A percentile compares a stretch with the other conserved stretches of the same genome.
phyloP scores from a whole-genome alignment of 2,329 filamentous ascomycete species.

The Talaromyces islandicus region DNA sequence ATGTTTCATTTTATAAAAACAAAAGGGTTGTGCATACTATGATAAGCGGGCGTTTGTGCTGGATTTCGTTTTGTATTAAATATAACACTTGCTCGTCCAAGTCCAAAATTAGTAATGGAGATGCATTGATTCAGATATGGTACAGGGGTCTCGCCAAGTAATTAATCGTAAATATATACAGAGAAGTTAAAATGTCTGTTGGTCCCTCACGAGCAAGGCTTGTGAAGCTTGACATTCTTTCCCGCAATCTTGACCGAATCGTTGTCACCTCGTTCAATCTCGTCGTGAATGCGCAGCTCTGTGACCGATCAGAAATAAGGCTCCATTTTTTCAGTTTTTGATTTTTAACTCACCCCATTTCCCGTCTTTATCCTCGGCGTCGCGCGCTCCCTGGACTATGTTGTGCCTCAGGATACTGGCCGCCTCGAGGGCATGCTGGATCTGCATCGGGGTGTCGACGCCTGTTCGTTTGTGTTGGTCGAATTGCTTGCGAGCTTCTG shows the following conservation, averaged over 20 bases:
- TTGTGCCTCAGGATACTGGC: constrained; percentile 75
- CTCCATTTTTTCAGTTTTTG: background rate
- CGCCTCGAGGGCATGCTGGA: constrained; percentile 76
- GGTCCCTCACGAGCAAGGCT: constrained; percentile 31
- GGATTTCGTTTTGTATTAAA: background rate
- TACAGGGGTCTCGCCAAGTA: background rate
- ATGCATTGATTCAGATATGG: background rate
- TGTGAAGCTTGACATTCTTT: constrained; percentile 35
- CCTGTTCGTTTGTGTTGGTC: constrained; percentile 58
- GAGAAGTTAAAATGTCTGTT: constrained; percentile 13
- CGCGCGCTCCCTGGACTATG: constrained; percentile 70
- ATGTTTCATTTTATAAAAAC: background rate
- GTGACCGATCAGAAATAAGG: constrained; percentile 8
- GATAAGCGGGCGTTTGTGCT: constrained; percentile 3
- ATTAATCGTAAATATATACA: constrained; percentile 13
- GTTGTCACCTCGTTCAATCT: constrained; percentile 90
- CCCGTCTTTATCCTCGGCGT: constrained; percentile 24
- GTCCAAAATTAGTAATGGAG: background rate
- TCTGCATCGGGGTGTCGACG: constrained; percentile 55
- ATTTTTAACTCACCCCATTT: constrained; percentile 27
- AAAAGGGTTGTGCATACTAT: constrained; percentile 4
- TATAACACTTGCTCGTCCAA: background rate
- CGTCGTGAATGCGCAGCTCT: constrained; percentile 84
- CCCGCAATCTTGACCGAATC: constrained; percentile 68
- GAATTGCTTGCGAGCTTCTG: constrained; percentile 69